Percentiles rank a stretch among this genome's conserved stretches.
phyloP scores from a whole-genome alignment of 192 early-diverging fungal species.

The Linnemannia schmuckeri region DNA sequence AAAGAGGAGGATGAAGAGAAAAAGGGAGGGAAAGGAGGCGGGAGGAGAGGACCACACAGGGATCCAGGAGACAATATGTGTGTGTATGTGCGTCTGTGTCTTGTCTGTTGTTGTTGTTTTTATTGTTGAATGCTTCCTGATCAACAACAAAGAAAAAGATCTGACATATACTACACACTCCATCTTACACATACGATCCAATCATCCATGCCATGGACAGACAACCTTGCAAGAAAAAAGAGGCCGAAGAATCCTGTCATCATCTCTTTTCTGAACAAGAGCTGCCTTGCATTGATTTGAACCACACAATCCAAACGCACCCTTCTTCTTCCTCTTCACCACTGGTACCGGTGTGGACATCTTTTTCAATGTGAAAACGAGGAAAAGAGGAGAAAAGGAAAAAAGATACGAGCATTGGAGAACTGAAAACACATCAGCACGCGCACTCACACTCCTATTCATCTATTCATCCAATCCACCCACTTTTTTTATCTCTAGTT shows the following conservation, averaged over 20 bases:
- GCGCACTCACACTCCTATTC: background rate
- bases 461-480: background rate
- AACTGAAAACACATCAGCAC: background rate
- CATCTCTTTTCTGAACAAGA: background rate
- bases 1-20: conserved; percentile 3
- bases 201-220: too few relatives aligned
- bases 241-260: background rate
- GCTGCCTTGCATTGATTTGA: background rate
- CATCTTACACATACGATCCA: too few relatives aligned
- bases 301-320: background rate
- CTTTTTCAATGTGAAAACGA: background rate
- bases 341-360: background rate
- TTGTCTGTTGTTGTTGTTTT: background rate
- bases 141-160: background rate
- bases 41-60: background rate
- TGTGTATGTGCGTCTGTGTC: background rate
- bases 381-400: background rate
- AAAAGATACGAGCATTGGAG: background rate
- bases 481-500: background rate
- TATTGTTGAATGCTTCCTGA: background rate
- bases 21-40: background rate
- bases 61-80: background rate
- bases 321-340: background rate
- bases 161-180: background rate
- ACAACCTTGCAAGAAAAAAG: too few relatives aligned